These are phyloP conservation scores for Cladosporium sphaerospermum DNA, from an alignment of 2,329 filamentous ascomycete species.

Conservation along the genomic window DNA sequence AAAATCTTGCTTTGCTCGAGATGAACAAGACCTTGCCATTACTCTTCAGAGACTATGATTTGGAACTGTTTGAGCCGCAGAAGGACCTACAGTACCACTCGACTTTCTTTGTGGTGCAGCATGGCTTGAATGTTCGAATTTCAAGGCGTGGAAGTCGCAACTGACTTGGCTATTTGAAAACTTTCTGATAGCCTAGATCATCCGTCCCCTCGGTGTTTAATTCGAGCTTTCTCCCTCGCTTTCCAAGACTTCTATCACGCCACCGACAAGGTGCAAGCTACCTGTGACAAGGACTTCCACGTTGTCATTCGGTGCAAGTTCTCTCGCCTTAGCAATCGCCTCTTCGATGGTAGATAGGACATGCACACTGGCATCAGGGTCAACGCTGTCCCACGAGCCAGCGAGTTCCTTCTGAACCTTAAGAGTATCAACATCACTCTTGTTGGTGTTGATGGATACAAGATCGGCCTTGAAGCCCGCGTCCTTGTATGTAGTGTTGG, in stretches of 20 bases:
- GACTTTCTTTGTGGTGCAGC: conserved; percentile 56
- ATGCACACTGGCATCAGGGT: conserved; percentile 47
- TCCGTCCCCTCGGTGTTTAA: background rate
- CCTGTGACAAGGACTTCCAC: conserved; percentile 70
- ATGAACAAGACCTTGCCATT: conserved; percentile 39
- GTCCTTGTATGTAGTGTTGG: conserved; percentile 62
- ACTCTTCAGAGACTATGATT: conserved; percentile 49
- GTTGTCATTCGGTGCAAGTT: conserved; percentile 32
- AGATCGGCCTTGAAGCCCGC: conserved; percentile 59
- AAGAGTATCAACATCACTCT: conserved; percentile 51
- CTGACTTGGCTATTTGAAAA: background rate
- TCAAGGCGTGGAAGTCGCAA: conserved; percentile 29
- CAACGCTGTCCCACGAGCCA: conserved; percentile 51
- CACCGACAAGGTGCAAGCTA: conserved; percentile 78
- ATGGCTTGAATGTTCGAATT: conserved; percentile 47
- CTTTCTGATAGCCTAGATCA: too few relatives aligned
- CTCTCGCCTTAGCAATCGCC: conserved; percentile 54
- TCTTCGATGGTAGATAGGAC: conserved; percentile 63
- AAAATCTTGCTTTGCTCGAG: conserved; percentile 44
- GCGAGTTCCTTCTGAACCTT: conserved; percentile 64
- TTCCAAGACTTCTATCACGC: conserved; percentile 67
- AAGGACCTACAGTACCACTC: conserved; percentile 48
- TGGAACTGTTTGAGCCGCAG: conserved; percentile 47
- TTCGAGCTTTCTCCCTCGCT: conserved; percentile 20
- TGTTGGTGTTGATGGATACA: conserved; percentile 55